Base-by-base conservation (phyloP, 2,329 filamentous ascomycete genomes). In the Ophiostoma quercus region DNA sequence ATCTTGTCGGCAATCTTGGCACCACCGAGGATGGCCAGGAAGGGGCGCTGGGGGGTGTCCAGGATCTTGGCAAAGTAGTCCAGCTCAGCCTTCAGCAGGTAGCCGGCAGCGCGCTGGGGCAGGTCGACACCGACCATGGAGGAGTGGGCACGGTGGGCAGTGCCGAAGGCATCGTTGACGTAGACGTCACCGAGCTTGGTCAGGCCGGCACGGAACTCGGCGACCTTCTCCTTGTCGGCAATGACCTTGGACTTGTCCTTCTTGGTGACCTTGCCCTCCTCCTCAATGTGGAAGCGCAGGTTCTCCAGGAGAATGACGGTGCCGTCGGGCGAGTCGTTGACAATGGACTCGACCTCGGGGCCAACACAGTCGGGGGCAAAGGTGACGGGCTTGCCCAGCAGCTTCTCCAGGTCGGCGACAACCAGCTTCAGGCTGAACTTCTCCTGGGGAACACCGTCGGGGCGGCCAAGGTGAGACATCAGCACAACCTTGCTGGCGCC, bases 1-100 rank as follows among this genome's bases (percentile, higher is more conserved):
- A 99, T 99, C 90, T 99, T 99, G 87, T 99, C 95, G 63, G 92
- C 96, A 75, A 99, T 93, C 88, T 99, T 99, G 80, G 95, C 93
- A 76, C 95, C 95, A 76, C 95, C 95, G 69, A 99, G 91, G 79
- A 99, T 99, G 80, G 95, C 96, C 69, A 99, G 90, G 91, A 99
- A 99, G 72, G 95, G 95, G 70, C 94, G 90, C 84, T 96, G 86
- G 73, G 95, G 95, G 76, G 87, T 88, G 85, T 99, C 95, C 72
- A 99, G 91, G 54, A 93, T 95, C 85, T 97, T 88, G 74, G 95
- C 95, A 79, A 99, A 99, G 89, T 99, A 99, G 79, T 99, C 95
- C 73, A 99, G 91, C 83, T 99, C 95, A 87, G 98, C 99, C 91
- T 99, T 99, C 86, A 99, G 93, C 78, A 99, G 89, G 89, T 97